Evolutionary conservation across 2,329 filamentous ascomycete genomes (phyloP).

Genomic region (Cytospora leucostoma): DNA sequence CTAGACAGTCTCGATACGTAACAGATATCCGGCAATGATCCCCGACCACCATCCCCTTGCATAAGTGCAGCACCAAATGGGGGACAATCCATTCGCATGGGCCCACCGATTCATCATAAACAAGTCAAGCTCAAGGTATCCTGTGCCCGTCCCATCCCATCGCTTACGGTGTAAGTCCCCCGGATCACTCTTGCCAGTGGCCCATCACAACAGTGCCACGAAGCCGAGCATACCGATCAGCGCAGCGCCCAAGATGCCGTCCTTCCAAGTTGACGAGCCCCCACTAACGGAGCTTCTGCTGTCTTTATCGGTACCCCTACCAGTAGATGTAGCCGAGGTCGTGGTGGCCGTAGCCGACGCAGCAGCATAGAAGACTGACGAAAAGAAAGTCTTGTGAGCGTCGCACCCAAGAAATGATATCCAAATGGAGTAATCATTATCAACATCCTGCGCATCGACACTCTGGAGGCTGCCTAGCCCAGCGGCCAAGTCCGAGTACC

Average conservation of each 20-base stretch:
- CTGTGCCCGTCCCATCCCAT: no score
- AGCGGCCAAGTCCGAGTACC: not conserved
- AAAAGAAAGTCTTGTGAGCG: not conserved
- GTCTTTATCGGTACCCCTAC: not conserved
- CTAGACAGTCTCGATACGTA: no score
- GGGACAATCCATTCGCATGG: no score
- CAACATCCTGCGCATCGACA: not conserved
- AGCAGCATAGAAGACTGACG: not conserved
- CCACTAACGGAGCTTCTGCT: not conserved
- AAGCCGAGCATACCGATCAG: not conserved
- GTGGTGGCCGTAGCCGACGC: no score
- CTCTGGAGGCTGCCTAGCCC: not conserved
- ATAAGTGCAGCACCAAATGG: no score
- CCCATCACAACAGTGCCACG: not conserved
- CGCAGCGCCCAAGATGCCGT: not conserved
- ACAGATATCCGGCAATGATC: no score
- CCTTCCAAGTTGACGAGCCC: not conserved
- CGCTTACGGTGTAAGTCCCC: no score
- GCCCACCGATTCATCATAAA: no score
- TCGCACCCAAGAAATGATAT: not conserved
- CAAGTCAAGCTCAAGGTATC: no score
- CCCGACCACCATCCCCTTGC: no score
- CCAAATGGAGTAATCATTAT: not conserved
- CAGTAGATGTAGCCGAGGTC: not conserved
- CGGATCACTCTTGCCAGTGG: no score